phyloP scores from a whole-genome alignment of 768 basidiomycete species.

The Kwoniella sp. region DNA sequence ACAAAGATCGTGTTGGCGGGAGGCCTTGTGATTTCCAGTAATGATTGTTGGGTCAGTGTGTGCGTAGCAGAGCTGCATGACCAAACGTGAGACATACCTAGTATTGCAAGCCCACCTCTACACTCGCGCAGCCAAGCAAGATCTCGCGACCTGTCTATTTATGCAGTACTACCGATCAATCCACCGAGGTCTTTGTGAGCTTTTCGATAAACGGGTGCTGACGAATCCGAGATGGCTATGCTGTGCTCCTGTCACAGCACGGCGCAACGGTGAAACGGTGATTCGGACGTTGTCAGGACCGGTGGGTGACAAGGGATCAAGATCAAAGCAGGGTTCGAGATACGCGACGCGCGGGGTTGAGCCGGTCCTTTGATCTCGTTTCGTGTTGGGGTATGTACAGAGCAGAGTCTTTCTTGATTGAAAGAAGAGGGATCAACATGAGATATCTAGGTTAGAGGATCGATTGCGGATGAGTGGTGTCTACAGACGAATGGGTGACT shows the following conservation, averaged over 20 bases:
- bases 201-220: too few relatives aligned
- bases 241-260: too few relatives aligned
- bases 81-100: neutral
- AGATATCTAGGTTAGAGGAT: neutral
- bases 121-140: neutral
- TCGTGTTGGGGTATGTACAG: neutral
- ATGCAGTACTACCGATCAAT: too few relatives aligned
- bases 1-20: neutral
- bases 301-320: neutral
- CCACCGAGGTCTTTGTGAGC: too few relatives aligned
- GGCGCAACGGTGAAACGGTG: neutral
- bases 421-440: neutral
- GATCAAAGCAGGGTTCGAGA: neutral
- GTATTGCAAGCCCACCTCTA: neutral
- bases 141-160: too few relatives aligned
- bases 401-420: too few relatives aligned
- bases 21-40: neutral
- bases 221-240: neutral
- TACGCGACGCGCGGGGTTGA: neutral
- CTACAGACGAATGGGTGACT: neutral
- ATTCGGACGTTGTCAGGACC: neutral
- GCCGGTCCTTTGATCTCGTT: neutral
- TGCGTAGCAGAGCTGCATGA: neutral
- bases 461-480: neutral
- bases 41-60: neutral